Conservation (phyloP, 2,329 filamentous ascomycete species). For the Hypoxylon sp. region DNA sequence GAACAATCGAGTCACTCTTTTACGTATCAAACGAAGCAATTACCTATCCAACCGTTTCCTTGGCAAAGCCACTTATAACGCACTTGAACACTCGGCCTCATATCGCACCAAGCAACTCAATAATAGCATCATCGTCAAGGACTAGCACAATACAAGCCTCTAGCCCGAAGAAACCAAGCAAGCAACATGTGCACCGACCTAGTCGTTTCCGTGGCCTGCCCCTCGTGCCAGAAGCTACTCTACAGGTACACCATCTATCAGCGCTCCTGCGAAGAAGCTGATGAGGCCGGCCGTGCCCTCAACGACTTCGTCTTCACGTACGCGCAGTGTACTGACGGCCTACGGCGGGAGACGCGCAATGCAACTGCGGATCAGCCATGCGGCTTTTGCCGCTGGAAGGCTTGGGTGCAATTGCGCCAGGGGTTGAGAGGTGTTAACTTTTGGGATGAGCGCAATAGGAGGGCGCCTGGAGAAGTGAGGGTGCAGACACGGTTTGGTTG, state of each 20-base stretch:
- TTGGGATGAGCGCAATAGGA: constrained; percentile 2
- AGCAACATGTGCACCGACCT: constrained; percentile 31
- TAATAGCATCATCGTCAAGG: not conserved
- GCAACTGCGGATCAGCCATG: constrained; percentile 3
- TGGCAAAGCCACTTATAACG: not conserved
- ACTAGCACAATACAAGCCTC: not conserved
- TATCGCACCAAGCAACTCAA: not conserved
- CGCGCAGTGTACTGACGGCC: constrained; percentile 13
- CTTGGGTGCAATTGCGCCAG: constrained; percentile 16
- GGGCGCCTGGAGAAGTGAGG: not conserved
- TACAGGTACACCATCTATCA: constrained; percentile 19
- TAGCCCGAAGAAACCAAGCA: not conserved
- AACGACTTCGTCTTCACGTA: constrained; percentile 3
- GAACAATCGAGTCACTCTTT: not conserved
- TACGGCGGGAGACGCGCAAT: constrained; percentile 9
- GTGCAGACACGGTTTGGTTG: constrained; percentile 7
- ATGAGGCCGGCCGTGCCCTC: constrained; percentile 1
- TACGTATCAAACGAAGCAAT: not conserved
- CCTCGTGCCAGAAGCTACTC: constrained; percentile 6
- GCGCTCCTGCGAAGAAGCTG: constrained; percentile 20
- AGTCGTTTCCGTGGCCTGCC: constrained; percentile 10
- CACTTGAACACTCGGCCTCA: not conserved
- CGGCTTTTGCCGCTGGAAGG: constrained; percentile 34
- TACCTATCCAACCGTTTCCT: not conserved
- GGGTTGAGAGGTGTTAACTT: constrained; percentile 3